Base-by-base conservation (phyloP, 208 protist genomes). In the Vickermania spadyakhi region DNA sequence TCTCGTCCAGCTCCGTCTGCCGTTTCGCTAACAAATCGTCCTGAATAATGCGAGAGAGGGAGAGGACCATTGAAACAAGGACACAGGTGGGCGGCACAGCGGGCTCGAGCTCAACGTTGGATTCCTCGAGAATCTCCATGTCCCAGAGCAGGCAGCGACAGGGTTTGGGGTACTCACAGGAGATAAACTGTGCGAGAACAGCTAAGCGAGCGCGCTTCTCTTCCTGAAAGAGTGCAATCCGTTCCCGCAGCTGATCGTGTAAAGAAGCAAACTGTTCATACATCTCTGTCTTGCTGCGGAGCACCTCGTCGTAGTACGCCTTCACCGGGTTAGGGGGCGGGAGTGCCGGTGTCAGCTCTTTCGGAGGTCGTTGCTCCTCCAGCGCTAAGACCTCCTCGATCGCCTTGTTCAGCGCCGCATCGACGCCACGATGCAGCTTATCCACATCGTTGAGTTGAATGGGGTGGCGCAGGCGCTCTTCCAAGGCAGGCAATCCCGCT, bases 41-140 rank as follows among this genome's bases (percentile, higher is more conserved):
- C 30, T 81, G 72, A 41, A 86, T 23, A 0, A 58, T 36, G 3
- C 64, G 60, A 29, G 58, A 31, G 51, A 74, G 60, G 7, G 45
- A 42, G 29, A 82, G 56, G 4, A 88, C 74, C n/a, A 80, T 64
- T 1, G 77, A 79, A 22, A 61, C 59, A 54, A 69, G 80, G 31
- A 76, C 60, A 66, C 77, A 82, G n/a, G 60, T 45, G 13, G 67
- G 42, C 25, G 64, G 55, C 4, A 81, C 62, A 18, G 36, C 69
- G 0, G 75, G 77, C 60, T 77, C 72, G 1, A 79, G 60, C 11
- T 50, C 61, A 21, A 81, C 66, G 31, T 63, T 59, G 4, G 81
- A 88, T 60, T 73, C 60, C 70, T 73, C 64, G 18, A 81, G 64
- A 42, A 88, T 62, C 58, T 84, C 71, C 36, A 75, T 58, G 49